Evolutionary conservation across 2,329 filamentous ascomycete species (phyloP), one percentile per base, ranked within the genome.

Genomic region (Macrophomina phaseolina): DNA sequence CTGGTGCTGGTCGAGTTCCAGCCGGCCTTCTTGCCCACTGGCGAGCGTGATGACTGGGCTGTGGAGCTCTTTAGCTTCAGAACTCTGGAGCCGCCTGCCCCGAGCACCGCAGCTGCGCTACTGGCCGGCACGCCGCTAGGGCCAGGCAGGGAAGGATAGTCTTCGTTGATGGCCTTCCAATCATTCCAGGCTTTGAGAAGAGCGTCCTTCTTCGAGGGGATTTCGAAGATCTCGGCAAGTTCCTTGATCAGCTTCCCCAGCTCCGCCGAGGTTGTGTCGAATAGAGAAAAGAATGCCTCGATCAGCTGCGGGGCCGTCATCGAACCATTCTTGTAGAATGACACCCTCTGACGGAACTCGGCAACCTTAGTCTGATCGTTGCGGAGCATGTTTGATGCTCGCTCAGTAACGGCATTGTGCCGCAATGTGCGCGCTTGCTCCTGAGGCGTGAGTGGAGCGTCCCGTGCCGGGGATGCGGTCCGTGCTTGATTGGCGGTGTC

Each of bases 131-230:
- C 51, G 14, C 56, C 65, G 65, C 87, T 86, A 0, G 92, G 85
- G 0, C 91, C 90, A 1, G 94, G 94, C 0, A 98, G 83, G 1
- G 91, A 92, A 0, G 94, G 94, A 72, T 97, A 98, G 76, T 97
- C 94, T 78, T 97, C 94, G 71, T 97, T 96, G 80, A 97, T 95
- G 45, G 93, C 93, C 55, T 92, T 92, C 92, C 94, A 97, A 79
- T 97, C 92, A 72, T 93, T 92, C 93, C 94, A 97, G 1, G 94
- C 92, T 73, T 90, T 90, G 32, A 93, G 86, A 3, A 99, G 81
- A 0, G 83, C 84, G 63, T 90, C 89, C 1, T 88, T 88, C 76
- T 97, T 97, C 18, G 78, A 76, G 60, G 90, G 85, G 71, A 96
- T 90, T 72, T 99, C 94, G 72, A 95, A 98, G 11, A 99, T 88